Conservation (phyloP, 1,284 basidiomycete species). For the Psilocybe mexicana region DNA sequence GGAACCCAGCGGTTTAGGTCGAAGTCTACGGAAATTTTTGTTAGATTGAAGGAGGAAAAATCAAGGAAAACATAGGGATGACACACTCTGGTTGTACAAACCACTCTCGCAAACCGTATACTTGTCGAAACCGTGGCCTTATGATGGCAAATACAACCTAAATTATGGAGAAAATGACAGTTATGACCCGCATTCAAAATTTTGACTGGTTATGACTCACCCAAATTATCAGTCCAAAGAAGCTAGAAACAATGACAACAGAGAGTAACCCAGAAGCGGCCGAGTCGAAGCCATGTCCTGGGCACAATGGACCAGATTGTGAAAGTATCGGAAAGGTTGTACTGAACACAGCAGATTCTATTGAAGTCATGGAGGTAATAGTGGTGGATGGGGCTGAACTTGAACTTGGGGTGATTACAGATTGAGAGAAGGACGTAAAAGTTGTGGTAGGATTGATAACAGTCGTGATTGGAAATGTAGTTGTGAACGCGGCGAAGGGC, state of each 20-base stretch:
- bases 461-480: conserved; percentile 39
- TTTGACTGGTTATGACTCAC: conserved; percentile 40
- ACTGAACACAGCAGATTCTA: conserved; percentile 27
- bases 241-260: conserved; percentile 54
- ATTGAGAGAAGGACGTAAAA: conserved; percentile 43
- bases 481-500: conserved; percentile 27
- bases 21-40: conserved; percentile 43
- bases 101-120: conserved; percentile 74
- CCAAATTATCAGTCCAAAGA: conserved; percentile 64
- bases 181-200: neutral
- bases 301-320: conserved; percentile 46
- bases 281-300: conserved; percentile 64
- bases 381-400: conserved; percentile 19
- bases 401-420: conserved; percentile 30
- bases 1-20: conserved; percentile 60
- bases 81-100: conserved; percentile 70
- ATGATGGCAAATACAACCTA: conserved; percentile 67
- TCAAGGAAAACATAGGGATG: neutral
- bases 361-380: conserved; percentile 20
- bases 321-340: conserved; percentile 26
- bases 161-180: neutral
- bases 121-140: conserved; percentile 65
- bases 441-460: conserved; percentile 43
- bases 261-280: conserved; percentile 64
- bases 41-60: conserved; percentile 9